Percentiles rank a stretch among this genome's conserved stretches.
These are phyloP conservation scores for Saccharata proteae DNA, from an alignment of 2,329 filamentous ascomycete genomes.

Conservation along the genomic window DNA sequence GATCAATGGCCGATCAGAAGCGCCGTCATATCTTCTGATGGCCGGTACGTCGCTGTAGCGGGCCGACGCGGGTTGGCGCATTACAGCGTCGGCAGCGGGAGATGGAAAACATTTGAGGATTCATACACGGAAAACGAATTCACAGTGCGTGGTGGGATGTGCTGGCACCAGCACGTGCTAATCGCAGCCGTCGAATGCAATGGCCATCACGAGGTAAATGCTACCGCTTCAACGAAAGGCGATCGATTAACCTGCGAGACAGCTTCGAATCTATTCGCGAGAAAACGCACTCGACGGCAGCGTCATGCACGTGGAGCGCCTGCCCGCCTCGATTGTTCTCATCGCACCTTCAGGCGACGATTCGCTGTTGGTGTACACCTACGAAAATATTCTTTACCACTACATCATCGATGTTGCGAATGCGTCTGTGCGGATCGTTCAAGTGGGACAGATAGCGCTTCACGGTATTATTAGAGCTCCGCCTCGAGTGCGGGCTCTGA, in stretches of 20 bases:
- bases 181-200: constrained; percentile 86
- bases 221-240: not conserved
- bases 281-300: constrained; percentile 66
- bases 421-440: constrained; percentile 64
- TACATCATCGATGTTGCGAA: constrained; percentile 70
- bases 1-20: constrained; percentile 90
- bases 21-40: constrained; percentile 80
- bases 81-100: constrained; percentile 85
- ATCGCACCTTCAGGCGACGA: constrained; percentile 85
- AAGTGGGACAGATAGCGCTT: constrained; percentile 96
- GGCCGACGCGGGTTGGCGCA: constrained; percentile 83
- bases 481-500: constrained; percentile 80
- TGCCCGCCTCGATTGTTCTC: constrained; percentile 79
- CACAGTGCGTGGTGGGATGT: constrained; percentile 89
- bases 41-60: constrained; percentile 92
- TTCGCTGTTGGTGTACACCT: constrained; percentile 90
- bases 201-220: constrained; percentile 56
- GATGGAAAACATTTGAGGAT: constrained; percentile 91
- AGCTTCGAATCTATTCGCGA: constrained; percentile 82
- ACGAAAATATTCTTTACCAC: constrained; percentile 91
- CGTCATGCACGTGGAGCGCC: constrained; percentile 61
- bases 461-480: constrained; percentile 93
- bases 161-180: constrained; percentile 93
- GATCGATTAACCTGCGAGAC: constrained; percentile 5
- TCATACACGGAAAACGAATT: constrained; percentile 77